Percentiles rank a stretch among this genome's conserved stretches.
Evolutionary conservation across 371 early-diverging fungal genomes (phyloP).

Genomic region (Dipsacomyces acuminosporus): DNA sequence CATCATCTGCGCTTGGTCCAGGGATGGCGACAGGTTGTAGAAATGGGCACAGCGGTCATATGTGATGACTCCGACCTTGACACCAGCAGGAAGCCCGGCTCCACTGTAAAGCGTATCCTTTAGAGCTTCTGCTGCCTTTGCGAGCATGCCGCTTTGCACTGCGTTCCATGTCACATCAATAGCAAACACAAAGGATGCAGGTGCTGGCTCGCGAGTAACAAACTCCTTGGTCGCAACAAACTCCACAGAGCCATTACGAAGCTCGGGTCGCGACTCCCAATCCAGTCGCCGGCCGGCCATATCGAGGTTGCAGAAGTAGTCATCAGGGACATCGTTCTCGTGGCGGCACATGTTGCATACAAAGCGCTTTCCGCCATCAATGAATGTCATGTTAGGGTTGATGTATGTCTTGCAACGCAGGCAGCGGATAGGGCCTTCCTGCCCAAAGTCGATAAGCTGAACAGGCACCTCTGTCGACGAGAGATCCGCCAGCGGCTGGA

Average conservation of each 20-base stretch:
- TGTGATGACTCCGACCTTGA: conserved; percentile 81
- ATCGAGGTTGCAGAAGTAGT: conserved; percentile 91
- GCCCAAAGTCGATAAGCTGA: conserved; percentile 85
- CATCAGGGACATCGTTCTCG: conserved; percentile 74
- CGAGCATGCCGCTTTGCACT: conserved; percentile 77
- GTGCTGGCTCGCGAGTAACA: conserved; percentile 56
- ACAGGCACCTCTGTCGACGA: conserved; percentile 73
- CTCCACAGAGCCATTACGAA: conserved; percentile 82
- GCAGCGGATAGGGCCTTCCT: conserved; percentile 88
- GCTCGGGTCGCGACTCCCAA: conserved; percentile 80
- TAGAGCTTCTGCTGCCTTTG: conserved; percentile 58
- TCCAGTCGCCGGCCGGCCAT: conserved; percentile 86
- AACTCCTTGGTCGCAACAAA: conserved; percentile 77
- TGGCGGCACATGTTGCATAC: conserved; percentile 89
- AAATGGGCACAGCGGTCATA: conserved; percentile 92
- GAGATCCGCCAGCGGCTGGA: conserved; percentile 88
- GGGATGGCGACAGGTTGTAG: conserved; percentile 73
- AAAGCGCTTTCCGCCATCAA: conserved; percentile 84
- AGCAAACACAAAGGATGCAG: conserved; percentile 78
- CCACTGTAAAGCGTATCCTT: conserved; percentile 64
- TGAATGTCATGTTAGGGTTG: conserved; percentile 83
- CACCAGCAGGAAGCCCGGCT: conserved; percentile 51
- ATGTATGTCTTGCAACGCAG: conserved; percentile 89
- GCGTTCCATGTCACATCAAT: conserved; percentile 89
- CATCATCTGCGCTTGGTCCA: conserved; percentile 90